Conservation (phyloP, 1,139 yeast species). For the Hansenula lynferdii region DNA sequence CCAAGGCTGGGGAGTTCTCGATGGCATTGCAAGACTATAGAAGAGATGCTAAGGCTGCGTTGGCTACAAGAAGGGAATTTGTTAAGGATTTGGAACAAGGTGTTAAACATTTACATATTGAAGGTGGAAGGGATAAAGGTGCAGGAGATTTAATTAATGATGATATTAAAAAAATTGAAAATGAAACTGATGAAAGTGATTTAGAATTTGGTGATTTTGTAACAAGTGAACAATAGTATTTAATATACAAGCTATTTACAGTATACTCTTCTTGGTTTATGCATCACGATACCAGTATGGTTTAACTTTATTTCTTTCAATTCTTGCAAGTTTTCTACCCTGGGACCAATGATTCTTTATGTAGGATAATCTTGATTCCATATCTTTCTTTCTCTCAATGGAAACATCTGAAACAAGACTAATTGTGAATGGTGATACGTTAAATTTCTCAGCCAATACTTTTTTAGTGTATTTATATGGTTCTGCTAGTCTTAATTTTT, state of each 20-base stretch:
- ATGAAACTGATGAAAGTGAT: conserved; percentile 24
- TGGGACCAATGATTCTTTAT: conserved; percentile 47
- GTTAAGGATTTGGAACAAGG: conserved; percentile 1
- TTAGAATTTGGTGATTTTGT: conserved; percentile 43
- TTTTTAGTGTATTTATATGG: conserved; percentile 65
- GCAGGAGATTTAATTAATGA: conserved; percentile 8
- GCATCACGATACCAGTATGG: conserved; percentile 60
- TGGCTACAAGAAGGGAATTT: conserved; percentile 1
- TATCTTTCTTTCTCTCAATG: conserved; percentile 33
- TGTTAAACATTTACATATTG: conserved; percentile 4
- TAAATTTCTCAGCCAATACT: conserved; percentile 60
- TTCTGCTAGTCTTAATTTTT: conserved; percentile 52
- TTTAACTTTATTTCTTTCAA: conserved; percentile 48
- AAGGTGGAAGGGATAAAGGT: not conserved
- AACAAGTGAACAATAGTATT: conserved; percentile 17
- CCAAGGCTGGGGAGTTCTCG: conserved; percentile 33
- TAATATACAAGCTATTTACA: conserved; percentile 3
- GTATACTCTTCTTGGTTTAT: too few species aligned
- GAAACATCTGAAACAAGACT: conserved; percentile 45
- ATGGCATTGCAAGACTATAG: conserved; percentile 32
- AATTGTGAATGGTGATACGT: conserved; percentile 49
- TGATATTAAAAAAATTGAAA: conserved; percentile 1
- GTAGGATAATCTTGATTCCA: conserved; percentile 37
- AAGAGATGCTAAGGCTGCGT: conserved; percentile 18
- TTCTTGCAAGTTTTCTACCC: conserved; percentile 53